A percentile compares a stretch with the other conserved stretches of the same genome.
Conservation (phyloP, 2,329 filamentous ascomycete species). For the Verticillium isaacii region DNA sequence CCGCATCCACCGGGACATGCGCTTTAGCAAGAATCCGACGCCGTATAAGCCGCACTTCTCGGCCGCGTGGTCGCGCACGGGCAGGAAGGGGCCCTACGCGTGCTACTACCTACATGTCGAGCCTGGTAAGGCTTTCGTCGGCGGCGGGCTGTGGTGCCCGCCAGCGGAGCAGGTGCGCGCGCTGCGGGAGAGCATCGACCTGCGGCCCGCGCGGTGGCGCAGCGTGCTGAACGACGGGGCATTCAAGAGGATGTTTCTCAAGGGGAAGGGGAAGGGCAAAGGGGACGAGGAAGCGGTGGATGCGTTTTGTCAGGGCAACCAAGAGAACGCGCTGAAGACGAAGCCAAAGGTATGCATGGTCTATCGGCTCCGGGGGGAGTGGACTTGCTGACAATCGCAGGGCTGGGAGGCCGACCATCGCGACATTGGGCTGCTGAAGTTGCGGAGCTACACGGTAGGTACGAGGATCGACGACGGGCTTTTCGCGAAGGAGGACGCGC, state of each 20-base stretch:
- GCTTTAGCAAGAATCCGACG: slow-evolving; percentile 78
- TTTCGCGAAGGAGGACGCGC: slow-evolving; percentile 55
- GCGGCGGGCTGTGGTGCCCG: slow-evolving; percentile 79
- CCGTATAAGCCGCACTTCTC: slow-evolving; percentile 90
- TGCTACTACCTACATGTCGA: slow-evolving; percentile 85
- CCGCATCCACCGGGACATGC: slow-evolving; percentile 80
- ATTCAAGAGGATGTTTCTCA: slow-evolving; percentile 63
- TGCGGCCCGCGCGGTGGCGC: slow-evolving; percentile 65
- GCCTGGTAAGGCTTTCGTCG: slow-evolving; percentile 67
- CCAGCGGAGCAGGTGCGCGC: slow-evolving; percentile 60
- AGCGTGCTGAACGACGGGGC: slow-evolving; percentile 54
- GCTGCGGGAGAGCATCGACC: slow-evolving; percentile 72
- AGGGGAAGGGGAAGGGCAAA: slow-evolving; percentile 32
- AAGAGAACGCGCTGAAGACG: slow-evolving; percentile 73
- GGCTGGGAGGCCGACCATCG: slow-evolving; percentile 70
- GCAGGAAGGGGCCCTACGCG: slow-evolving; percentile 81
- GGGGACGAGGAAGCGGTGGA: slow-evolving; percentile 54
- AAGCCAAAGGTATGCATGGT: slow-evolving; percentile 68
- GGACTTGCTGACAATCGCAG: slow-evolving; percentile 32
- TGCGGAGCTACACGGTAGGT: slow-evolving; percentile 73
- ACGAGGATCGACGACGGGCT: slow-evolving; percentile 62
- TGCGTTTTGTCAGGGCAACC: slow-evolving; percentile 67
- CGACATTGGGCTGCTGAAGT: slow-evolving; percentile 75
- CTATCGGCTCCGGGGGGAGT: not conserved
- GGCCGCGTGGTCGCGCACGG: slow-evolving; percentile 81